Evolutionary conservation across 2,329 filamentous ascomycete species (phyloP).

Genomic region (Aspergillus japonicus): DNA sequence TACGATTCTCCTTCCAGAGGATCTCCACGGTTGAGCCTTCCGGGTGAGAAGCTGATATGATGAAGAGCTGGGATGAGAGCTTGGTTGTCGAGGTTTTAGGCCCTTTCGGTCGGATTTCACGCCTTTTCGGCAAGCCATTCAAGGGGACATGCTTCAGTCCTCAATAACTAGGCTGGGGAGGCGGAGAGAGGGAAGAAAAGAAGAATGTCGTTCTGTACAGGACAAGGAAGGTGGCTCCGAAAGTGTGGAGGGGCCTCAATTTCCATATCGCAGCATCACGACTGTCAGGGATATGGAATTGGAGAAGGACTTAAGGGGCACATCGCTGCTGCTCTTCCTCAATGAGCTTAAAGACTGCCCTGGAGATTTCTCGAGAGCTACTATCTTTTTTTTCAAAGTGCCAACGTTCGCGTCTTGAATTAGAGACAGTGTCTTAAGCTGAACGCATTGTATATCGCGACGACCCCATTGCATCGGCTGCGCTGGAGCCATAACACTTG

Average conservation of each 20-base stretch:
- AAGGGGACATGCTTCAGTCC: constrained; percentile 5
- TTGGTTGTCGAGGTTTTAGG: background rate
- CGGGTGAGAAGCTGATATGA: constrained; percentile 5
- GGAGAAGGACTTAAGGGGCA: constrained; percentile 10
- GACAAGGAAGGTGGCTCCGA: constrained; percentile 9
- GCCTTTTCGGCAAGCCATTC: constrained; percentile 6
- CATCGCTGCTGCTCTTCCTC: constrained; percentile 1
- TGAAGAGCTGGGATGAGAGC: constrained; percentile 2
- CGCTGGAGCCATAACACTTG: constrained; percentile 7
- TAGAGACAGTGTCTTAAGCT: background rate
- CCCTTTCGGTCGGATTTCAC: constrained; percentile 13
- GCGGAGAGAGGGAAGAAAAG: background rate
- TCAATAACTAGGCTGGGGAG: constrained; percentile 9
- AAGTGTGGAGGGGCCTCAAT: constrained; percentile 6
- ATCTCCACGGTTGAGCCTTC: background rate
- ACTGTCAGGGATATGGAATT: constrained; percentile 8
- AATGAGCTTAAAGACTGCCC: background rate
- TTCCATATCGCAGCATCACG: constrained; percentile 12
- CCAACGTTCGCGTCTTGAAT: background rate
- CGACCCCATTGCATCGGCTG: constrained; percentile 4
- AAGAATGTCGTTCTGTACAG: constrained; percentile 10
- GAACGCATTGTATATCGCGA: constrained; percentile 1
- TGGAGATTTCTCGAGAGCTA: background rate
- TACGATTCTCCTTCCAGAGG: background rate
- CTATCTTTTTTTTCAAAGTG: background rate